Evolutionary conservation across 805 yeast genomes (phyloP), one percentile per base, ranked within the genome.

Genomic region (Kluyveromyces wickerhamii): DNA sequence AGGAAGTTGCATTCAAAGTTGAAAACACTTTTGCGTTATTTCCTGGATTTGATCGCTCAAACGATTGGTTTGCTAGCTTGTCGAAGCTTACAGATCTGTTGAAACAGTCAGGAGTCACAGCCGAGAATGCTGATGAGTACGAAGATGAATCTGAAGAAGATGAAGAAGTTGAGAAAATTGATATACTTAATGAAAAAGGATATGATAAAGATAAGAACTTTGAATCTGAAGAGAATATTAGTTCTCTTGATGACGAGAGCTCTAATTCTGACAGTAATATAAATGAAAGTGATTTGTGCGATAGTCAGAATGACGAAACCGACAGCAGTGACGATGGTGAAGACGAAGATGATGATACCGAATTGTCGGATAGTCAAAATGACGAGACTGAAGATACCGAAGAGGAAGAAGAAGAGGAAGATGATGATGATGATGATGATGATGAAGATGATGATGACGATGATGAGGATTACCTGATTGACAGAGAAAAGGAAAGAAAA

Each of bases 1-100:
- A 67, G 41, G 92, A 80, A 29, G 57, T 73, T 2, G 70, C 71
- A 27, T 77, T 76, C 43, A 66, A 65, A 31, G 44, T 83, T n/a
- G 49, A 57, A 15, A 71, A 65, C 21, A 59, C 69, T 21, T 71
- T 67, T 42, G 59, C 52, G 4, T 43, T 43, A 12, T 42, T 34
- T 21, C 35, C 39, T 7, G 51, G 52, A 3, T 60, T 66, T 42
- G 52, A 52, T 24, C 55, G 70, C 34, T 58, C 69, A 7, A 42
- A 32, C 0, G 62, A 45, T 26, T 43, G 70, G 22, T 57, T 52
- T 25, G 77, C 69, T 23, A 69, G 80, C 5, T 58, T 71, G 7
- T 37, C 44, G 2, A 55, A 49, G 10, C 52, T 80, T 30, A 33
- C 27, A 6, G 24, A 34, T 23, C 21, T 14, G 27, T 41, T 41